Conservation (phyloP, 2,329 filamentous ascomycete genomes). For the Kalaharituber pfeilii region DNA sequence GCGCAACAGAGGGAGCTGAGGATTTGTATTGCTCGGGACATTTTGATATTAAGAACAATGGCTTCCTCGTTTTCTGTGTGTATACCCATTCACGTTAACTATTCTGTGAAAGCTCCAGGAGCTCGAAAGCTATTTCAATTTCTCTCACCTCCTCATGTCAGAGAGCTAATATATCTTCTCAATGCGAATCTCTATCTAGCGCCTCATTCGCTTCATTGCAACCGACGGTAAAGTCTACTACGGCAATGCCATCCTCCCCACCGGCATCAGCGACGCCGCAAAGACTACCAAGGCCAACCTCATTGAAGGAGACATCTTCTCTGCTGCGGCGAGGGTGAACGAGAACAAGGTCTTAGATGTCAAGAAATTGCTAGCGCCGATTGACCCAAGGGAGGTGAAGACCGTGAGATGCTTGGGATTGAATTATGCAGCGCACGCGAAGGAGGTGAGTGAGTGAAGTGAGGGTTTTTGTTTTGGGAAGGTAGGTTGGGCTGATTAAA, state of each 20-base stretch:
- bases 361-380: constrained; percentile 41
- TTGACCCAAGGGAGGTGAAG: constrained; percentile 44
- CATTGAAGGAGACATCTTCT: constrained; percentile 49
- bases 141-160: no score
- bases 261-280: constrained; percentile 42
- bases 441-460: constrained; percentile 34
- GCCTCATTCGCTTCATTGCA: not conserved
- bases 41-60: no score
- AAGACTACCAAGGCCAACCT: constrained; percentile 44
- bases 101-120: no score
- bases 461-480: constrained; percentile 17
- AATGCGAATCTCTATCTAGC: not conserved
- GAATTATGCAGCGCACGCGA: constrained; percentile 56
- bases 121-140: no score
- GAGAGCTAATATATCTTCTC: no score
- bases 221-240: constrained; percentile 36
- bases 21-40: no score
- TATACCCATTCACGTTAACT: no score
- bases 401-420: constrained; percentile 53
- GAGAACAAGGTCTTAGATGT: constrained; percentile 34
- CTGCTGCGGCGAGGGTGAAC: constrained; percentile 41
- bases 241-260: constrained; percentile 53
- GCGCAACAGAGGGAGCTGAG: no score
- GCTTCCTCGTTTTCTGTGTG: no score
- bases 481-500: not conserved